Evolutionary conservation across 164 flowering plant genomes (phyloP), one percentile per base, ranked within the genome.

Genomic region (Euptelea pleiosperma): DNA sequence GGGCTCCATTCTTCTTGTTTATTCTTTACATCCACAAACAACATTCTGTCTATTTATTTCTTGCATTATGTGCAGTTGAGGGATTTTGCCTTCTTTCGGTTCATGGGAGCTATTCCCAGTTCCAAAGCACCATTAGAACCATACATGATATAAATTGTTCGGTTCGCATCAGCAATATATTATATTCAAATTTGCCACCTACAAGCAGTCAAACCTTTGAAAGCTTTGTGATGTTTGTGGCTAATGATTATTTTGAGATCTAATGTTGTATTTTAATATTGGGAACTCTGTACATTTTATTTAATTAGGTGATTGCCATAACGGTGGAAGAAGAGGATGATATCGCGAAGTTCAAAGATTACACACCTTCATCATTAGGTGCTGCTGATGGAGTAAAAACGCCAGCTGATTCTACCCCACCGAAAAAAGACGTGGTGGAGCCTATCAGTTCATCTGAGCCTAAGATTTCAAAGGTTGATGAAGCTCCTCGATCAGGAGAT

Each of bases 311-410:
- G 44, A 93, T 93, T 80, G 91, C 89, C 22, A 76, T 93, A 36
- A 90, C 99, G 41, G 97, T 93, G 70, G 99, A 93, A 74, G 99
- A 93, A 33, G 97, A 90, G 70, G 95, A 76, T 12, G 92, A 88
- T 65, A 66, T 88, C 61, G 77, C 62, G 1, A 85, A 88, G 53
- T 90, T 93, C 52, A 81, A 82, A 53, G 91, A 88, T 72, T 93
- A 86, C 66, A 68, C 35, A 54, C 84, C 94, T 64, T 63, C 83
- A 37, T 31, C 73, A 48, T 73, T 86, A 21, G 72, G 42, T 57
- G 62, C 78, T 57, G 66, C 72, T 73, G 75, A 64, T 45, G 73
- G 58, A 16, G 55, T 75, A 35, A 67, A 77, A 62, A 75, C 37
- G 57, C 19, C 89, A 39, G 55, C 91, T 54, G 68, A 71, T 33